Evolutionary conservation across 2,329 filamentous ascomycete genomes (phyloP), one percentile per base, ranked within the genome.

Genomic region (Calonectria multiphialidica): DNA sequence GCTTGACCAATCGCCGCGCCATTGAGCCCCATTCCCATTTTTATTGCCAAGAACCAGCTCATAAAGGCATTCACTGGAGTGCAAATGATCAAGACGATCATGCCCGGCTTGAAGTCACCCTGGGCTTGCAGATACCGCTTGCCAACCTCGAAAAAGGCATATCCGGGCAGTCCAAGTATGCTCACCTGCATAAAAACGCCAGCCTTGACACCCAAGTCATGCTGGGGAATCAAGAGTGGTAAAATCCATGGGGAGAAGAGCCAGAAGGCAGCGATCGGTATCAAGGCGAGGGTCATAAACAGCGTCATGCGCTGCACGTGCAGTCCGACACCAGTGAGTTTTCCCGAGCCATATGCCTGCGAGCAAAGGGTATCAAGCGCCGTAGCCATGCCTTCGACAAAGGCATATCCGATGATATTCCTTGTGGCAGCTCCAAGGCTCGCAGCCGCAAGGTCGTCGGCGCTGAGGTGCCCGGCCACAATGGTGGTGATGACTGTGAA

Each of bases 111-210:
- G 80, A 89, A 90, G 42, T 88, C 82, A 1, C 88, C 88, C 72
- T 90, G 88, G 0, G 88, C 87, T 77, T 90, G 88, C 5, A 89
- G 82, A 72, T 89, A 90, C 0, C 88, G 83, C 76, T 90, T 90
- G 1, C 87, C 82, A 0, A 87, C 87, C 73, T 90, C 88, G 42
- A 90, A 90, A 7, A 84, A 84, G 2, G 87, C 87, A 69, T 89
- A 90, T 3, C 88, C 88, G 1, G 88, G 88, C 1, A 88, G 81
- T 0, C 88, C 87, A 8, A 88, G 78, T 1, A 90, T 80, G 45
- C 87, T 85, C 44, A 88, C 83, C 7, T 84, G 83, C 42, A 90
- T 77, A 68, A 89, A 90, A 0, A 80, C 80, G n/a, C 88, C 88
- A 0, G 88, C 88, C 75, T 87, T 84, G 53, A 85, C 78, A 2